Percentiles rank a stretch among this genome's conserved stretches.
These are phyloP conservation scores for Fusarium staphyleae DNA, from an alignment of 2,329 filamentous ascomycete species.

Conservation along the genomic window DNA sequence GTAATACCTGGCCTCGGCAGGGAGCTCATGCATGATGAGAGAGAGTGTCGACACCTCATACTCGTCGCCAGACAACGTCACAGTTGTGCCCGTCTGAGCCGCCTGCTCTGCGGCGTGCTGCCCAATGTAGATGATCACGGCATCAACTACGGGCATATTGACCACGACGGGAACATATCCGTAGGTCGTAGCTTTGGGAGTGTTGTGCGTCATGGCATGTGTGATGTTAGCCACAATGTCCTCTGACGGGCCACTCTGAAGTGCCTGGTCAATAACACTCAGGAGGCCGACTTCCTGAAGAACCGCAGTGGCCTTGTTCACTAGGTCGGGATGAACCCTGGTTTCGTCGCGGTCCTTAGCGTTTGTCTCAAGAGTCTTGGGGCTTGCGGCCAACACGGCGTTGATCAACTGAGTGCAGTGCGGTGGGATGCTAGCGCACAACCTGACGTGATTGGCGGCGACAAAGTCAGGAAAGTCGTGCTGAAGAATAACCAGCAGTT, in stretches of 20 bases:
- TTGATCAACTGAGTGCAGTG: constrained; percentile 90
- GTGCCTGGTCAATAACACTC: constrained; percentile 65
- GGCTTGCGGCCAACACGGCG: constrained; percentile 80
- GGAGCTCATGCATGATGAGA: constrained; percentile 76
- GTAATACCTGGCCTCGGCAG: constrained; percentile 82
- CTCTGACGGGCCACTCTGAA: constrained; percentile 69
- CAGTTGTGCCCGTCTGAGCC: constrained; percentile 64
- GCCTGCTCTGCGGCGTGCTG: constrained; percentile 71
- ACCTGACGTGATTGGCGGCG: constrained; percentile 81
- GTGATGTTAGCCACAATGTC: constrained; percentile 80
- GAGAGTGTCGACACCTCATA: constrained; percentile 75
- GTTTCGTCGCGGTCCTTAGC: constrained; percentile 81
- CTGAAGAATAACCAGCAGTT: constrained; percentile 83
- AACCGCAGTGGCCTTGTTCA: constrained; percentile 66
- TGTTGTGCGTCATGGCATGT: constrained; percentile 70
- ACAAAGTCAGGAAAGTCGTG: constrained; percentile 96
- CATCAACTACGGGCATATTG: constrained; percentile 76
- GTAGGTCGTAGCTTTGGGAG: constrained; percentile 66
- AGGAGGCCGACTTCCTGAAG: constrained; percentile 63
- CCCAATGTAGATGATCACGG: constrained; percentile 83
- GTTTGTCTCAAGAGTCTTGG: constrained; percentile 73
- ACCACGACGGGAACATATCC: constrained; percentile 72
- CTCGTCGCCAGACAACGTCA: constrained; percentile 53
- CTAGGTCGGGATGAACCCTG: constrained; percentile 69
- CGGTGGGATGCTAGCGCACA: constrained; percentile 81